Percentiles rank a stretch among this genome's conserved stretches.
Evolutionary conservation across 2,329 filamentous ascomycete genomes (phyloP).

Genomic region (Escovopsis sp.): DNA sequence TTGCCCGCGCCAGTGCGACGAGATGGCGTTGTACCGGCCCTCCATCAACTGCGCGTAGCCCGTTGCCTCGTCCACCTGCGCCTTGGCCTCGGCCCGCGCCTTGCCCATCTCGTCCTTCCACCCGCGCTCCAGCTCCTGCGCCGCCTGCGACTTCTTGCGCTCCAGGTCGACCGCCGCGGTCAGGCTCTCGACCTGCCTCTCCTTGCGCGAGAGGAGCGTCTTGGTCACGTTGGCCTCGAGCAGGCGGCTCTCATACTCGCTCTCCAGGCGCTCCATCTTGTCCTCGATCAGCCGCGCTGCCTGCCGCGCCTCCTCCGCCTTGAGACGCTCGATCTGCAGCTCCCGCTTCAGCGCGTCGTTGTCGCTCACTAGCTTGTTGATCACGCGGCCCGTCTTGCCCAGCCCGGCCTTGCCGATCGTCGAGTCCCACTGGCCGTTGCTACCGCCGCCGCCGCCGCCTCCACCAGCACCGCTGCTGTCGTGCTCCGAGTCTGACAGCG

Average conservation of each 20-base stretch:
- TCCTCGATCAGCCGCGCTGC: constrained; percentile 52
- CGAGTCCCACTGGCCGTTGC: constrained; percentile 42
- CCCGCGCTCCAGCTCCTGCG: constrained; percentile 41
- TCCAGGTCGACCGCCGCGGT: constrained; percentile 49
- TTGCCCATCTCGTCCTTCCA: constrained; percentile 52
- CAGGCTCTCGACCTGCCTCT: constrained; percentile 57
- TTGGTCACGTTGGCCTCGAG: constrained; percentile 59
- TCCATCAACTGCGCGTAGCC: constrained; percentile 51
- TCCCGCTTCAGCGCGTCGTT: constrained; percentile 66
- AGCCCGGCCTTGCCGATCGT: constrained; percentile 54
- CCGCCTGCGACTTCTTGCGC: constrained; percentile 42
- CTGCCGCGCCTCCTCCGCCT: constrained; percentile 56
- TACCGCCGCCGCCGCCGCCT: no score
- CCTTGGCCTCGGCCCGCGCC: constrained; percentile 40
- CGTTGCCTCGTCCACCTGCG: constrained; percentile 50
- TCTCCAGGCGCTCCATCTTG: constrained; percentile 52
- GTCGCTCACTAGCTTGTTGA: constrained; percentile 67
- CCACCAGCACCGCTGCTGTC: no score
- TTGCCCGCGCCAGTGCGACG: constrained; percentile 51
- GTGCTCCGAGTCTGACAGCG: constrained; percentile 19
- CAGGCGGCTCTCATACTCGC: constrained; percentile 53
- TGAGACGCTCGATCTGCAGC: constrained; percentile 47
- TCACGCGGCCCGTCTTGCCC: constrained; percentile 63
- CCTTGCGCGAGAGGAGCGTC: constrained; percentile 53
- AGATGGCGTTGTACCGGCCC: constrained; percentile 52